A percentile compares a stretch with the other conserved stretches of the same genome.
phyloP scores from a whole-genome alignment of 1,284 basidiomycete genomes.

The Termitomyces sp. region DNA sequence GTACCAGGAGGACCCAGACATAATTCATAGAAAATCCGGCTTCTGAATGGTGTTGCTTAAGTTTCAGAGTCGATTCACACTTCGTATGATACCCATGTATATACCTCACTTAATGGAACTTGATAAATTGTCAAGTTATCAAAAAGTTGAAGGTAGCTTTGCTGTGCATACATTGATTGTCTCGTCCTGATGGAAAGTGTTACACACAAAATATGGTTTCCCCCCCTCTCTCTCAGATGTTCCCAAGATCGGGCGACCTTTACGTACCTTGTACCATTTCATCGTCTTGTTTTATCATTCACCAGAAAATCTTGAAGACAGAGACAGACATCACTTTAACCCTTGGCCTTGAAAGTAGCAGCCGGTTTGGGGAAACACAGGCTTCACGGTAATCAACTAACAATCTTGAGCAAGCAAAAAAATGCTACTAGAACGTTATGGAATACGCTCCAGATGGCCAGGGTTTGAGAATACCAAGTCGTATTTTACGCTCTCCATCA shows the following conservation, averaged over 20 bases:
- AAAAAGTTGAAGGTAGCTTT: background rate
- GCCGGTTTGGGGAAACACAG: too few relatives aligned
- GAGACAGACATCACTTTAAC: too few relatives aligned
- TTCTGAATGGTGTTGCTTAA: conserved; percentile 39
- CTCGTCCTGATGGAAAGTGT: too few relatives aligned
- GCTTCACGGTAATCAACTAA: too few relatives aligned
- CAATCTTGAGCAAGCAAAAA: background rate
- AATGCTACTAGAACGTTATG: background rate
- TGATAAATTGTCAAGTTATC: background rate
- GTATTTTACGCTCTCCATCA: conserved; percentile 18
- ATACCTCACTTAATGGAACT: conserved; percentile 12
- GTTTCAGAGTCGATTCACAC: conserved; percentile 6
- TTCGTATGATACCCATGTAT: conserved; percentile 26
- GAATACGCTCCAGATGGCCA: background rate
- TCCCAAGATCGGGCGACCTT: too few relatives aligned
- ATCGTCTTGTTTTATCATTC: too few relatives aligned
- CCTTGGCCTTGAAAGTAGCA: too few relatives aligned
- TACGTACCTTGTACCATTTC: too few relatives aligned
- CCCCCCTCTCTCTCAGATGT: too few relatives aligned
- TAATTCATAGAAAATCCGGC: conserved; percentile 89
- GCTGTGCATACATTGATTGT: too few relatives aligned
- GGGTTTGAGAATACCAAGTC: background rate
- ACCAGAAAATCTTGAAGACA: too few relatives aligned
- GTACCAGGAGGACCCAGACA: conserved; percentile 98
- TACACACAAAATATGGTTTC: too few relatives aligned